Evolutionary conservation across 805 yeast genomes (phyloP), one percentile per base, ranked within the genome.

Genomic region (Hanseniaspora pseudoguilliermondii): DNA sequence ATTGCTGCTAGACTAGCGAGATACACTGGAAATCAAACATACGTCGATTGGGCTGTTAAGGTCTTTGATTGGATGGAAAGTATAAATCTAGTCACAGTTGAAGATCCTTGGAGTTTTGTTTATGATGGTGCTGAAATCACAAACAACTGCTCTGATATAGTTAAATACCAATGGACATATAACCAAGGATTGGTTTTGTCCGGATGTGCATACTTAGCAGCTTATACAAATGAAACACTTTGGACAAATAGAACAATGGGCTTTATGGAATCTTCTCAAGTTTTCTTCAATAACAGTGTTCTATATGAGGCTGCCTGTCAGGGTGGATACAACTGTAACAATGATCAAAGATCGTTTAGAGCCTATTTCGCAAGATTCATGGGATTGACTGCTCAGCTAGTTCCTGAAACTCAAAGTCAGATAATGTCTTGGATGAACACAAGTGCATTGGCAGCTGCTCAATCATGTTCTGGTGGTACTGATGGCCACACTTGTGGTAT

Each of bases 401-500:
- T 77, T 13, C 84, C 87, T 3, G 66, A 67, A 2, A 72, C 79
- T 5, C 63, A 66, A 34, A 75, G 69, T 40, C 64, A 65, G 3
- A 75, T 84, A 44, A 63, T 60, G 54, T 67, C 74, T 2, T 67
- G 70, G 59, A 56, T 80, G 43, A 67, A 70, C 42, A 62, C 73
- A 2, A 77, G 84, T 51, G 89, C 91, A 0, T 61, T 65, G 54
- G 90, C 79, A 2, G 90, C 88, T 8, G 89, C 89, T 1, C 68
- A 71, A 49, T 75, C 88, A 0, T 85, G 93, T 68, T 67, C 77
- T 16, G 93, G 91, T 63, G 93, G 91, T 64, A 59, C 69, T 9
- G 93, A 85, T 69, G 81, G 82, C 11, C 82, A 79, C 62, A 85
- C 93, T 0, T 85, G 95, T 73, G 93, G 91, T 36, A 66, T 77